Evolutionary conservation across 495 filamentous ascomycete genomes (phyloP).

Genomic region (Tirmania nivea): DNA sequence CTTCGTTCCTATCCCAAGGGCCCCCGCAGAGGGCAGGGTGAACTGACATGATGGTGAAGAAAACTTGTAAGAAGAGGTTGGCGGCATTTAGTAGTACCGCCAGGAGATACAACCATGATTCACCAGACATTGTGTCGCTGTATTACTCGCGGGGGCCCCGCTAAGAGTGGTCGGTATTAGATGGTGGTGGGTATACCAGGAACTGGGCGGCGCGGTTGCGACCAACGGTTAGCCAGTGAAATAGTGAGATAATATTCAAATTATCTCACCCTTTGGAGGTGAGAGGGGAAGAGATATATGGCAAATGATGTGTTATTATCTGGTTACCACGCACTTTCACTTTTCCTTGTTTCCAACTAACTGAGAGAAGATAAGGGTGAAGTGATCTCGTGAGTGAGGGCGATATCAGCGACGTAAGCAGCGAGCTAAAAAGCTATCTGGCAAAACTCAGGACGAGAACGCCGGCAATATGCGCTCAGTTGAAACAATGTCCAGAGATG

Average conservation of each 20-base stretch:
- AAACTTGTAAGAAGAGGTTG: constrained; percentile 98
- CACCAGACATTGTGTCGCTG: constrained; percentile 67
- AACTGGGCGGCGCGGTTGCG: background rate
- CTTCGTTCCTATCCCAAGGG: background rate
- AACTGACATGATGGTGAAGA: constrained; percentile 95
- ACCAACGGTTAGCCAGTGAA: background rate
- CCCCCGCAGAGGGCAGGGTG: background rate
- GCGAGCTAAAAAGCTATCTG: background rate
- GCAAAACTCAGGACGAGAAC: no score
- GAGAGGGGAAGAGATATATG: no score
- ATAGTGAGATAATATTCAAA: no score
- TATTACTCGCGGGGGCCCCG: constrained; percentile 1
- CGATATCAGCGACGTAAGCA: background rate
- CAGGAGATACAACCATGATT: constrained; percentile 98
- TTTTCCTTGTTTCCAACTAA: no score
- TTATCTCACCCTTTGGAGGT: no score
- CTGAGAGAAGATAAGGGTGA: no score
- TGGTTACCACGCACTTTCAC: no score
- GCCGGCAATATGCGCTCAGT: no score
- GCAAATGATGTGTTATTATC: no score
- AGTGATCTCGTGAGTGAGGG: background rate
- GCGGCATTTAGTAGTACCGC: constrained; percentile 99
- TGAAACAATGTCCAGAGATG: no score
- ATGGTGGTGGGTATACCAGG: no score
- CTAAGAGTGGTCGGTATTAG: background rate